Evolutionary conservation across 1,284 basidiomycete genomes (phyloP).

Genomic region (Moesziomyces antarcticus): DNA sequence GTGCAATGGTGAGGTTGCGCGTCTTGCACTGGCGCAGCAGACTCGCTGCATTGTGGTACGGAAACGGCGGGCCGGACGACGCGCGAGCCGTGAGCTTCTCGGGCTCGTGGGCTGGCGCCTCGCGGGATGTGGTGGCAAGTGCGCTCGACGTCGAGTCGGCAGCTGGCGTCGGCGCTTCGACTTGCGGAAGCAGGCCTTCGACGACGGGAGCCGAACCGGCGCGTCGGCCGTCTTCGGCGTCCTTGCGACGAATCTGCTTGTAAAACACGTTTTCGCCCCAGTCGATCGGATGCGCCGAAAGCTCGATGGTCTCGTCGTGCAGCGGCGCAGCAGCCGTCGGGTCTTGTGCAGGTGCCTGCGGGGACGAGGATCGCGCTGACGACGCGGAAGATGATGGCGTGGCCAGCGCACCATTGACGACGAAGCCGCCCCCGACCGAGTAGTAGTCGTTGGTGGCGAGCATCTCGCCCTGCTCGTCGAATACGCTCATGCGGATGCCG

Average conservation of each 20-base stretch:
- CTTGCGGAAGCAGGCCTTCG: slow-evolving; percentile 15
- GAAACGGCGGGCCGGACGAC: slow-evolving; percentile 76
- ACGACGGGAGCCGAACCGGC: slow-evolving; percentile 56
- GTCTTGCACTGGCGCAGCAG: slow-evolving; percentile 81
- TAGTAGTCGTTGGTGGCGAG: slow-evolving; percentile 96
- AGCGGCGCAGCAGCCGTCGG: background rate
- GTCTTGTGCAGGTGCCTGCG: background rate
- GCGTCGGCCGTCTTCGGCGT: slow-evolving; percentile 78
- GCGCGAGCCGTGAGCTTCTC: slow-evolving; percentile 25
- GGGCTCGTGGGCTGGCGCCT: background rate
- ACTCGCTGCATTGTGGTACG: slow-evolving; percentile 83
- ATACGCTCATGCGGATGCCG: slow-evolving; percentile 91
- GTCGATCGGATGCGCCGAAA: slow-evolving; percentile 71
- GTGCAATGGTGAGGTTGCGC: slow-evolving; percentile 76
- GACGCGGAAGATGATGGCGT: slow-evolving; percentile 24
- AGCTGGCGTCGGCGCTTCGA: slow-evolving; percentile 11
- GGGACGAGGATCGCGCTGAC: background rate
- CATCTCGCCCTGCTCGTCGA: slow-evolving; percentile 81
- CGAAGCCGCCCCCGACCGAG: slow-evolving; percentile 66
- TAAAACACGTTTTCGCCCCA: slow-evolving; percentile 92
- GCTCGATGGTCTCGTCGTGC: slow-evolving; percentile 16
- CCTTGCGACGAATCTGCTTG: slow-evolving; percentile 87
- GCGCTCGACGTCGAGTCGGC: background rate
- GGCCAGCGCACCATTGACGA: slow-evolving; percentile 63
- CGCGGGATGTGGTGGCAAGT: background rate